Conservation (phyloP, 2,329 filamentous ascomycete genomes). For the Plectosphaerella cucumerina region DNA sequence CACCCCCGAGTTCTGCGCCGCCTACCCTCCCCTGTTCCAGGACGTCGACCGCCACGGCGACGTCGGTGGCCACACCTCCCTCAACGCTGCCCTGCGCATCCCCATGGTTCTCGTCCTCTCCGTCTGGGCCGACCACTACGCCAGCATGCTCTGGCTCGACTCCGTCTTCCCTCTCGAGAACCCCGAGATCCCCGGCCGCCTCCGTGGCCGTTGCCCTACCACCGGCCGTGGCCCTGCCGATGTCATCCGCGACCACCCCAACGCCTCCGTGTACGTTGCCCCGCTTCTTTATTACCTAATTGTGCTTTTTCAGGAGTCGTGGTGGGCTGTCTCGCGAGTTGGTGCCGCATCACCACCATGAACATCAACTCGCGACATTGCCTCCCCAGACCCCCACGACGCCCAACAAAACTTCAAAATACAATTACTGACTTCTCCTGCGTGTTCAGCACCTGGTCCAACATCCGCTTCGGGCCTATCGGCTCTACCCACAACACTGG, state of each 20-base stretch:
- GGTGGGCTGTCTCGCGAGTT: too few species aligned
- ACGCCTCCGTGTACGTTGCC: constrained; percentile 27
- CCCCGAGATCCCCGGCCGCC: constrained; percentile 30
- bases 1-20: constrained; percentile 49
- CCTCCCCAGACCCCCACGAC: too few species aligned
- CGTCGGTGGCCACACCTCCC: constrained; percentile 49
- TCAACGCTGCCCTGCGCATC: constrained; percentile 44
- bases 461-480: constrained; percentile 45
- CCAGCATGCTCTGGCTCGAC: constrained; percentile 65
- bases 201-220: constrained; percentile 40
- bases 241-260: constrained; percentile 33
- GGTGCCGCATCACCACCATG: too few species aligned
- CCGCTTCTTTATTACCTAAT: too few species aligned
- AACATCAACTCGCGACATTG: too few species aligned
- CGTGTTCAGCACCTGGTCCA: too few species aligned
- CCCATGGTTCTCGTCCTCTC: constrained; percentile 62
- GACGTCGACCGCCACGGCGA: constrained; percentile 45
- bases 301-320: too few species aligned
- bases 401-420: too few species aligned
- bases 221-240: constrained; percentile 38
- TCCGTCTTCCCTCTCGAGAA: constrained; percentile 42
- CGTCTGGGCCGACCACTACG: constrained; percentile 57
- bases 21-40: constrained; percentile 48
- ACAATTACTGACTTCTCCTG: too few species aligned
- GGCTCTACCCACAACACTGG: constrained; percentile 29